phyloP scores from a whole-genome alignment of 192 early-diverging fungal genomes.

The Chytriomyces confervae region DNA sequence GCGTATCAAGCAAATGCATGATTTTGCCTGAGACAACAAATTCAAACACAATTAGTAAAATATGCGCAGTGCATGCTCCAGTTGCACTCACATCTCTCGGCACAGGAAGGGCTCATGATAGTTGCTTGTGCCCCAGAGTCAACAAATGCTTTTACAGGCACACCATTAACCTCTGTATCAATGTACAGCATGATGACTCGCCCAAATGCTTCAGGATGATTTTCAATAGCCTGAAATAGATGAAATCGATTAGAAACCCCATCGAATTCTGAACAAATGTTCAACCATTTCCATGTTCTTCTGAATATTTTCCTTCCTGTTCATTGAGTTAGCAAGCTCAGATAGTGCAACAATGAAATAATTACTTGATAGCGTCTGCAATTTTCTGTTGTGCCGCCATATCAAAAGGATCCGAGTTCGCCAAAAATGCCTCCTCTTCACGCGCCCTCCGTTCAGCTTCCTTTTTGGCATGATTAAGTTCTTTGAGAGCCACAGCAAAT shows the following conservation, averaged over 20 bases:
- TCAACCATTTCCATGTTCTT: constrained; percentile 7
- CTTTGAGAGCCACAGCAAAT: constrained; percentile 66
- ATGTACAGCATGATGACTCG: constrained; percentile 92
- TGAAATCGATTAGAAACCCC: constrained; percentile 1
- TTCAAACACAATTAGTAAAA: too few relatives aligned
- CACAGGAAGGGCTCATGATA: constrained; percentile 72
- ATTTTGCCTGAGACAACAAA: constrained; percentile 66
- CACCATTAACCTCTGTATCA: constrained; percentile 85
- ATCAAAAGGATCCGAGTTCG: constrained; percentile 85
- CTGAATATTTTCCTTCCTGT: constrained; percentile 22
- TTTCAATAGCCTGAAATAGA: constrained; percentile 77
- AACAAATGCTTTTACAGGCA: constrained; percentile 88
- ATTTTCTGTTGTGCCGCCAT: constrained; percentile 89
- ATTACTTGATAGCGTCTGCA: constrained; percentile 80
- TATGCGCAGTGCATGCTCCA: too few relatives aligned
- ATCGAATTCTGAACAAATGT: background rate
- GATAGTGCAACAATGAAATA: background rate
- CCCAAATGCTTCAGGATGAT: constrained; percentile 94
- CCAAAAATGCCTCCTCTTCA: constrained; percentile 55
- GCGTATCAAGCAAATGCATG: constrained; percentile 86
- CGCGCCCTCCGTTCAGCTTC: constrained; percentile 60
- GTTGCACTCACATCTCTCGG: constrained; percentile 30
- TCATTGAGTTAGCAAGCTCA: background rate
- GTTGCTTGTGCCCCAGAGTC: constrained; percentile 97
- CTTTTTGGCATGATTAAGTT: constrained; percentile 62